Base-by-base conservation (phyloP, 495 filamentous ascomycete genomes). In the Xylaria telfairii region DNA sequence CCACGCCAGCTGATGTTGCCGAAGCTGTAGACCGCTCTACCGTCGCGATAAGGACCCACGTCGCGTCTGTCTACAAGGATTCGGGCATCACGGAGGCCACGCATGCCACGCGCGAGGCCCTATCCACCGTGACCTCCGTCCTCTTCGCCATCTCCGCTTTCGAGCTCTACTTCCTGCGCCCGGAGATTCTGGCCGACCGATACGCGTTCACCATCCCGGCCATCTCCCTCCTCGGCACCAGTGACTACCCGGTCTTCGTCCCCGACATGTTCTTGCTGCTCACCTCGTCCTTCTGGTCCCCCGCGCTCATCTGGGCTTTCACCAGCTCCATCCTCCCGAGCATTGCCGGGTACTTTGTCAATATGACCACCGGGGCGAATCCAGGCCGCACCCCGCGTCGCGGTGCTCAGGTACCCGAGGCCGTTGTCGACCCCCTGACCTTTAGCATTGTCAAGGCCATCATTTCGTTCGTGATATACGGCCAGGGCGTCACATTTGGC, bases 401-500 rank as follows among this genome's bases (percentile, higher is more conserved):
- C 71, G 72, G 72, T 62, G 61, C 75, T 15, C 69, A 60, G 47
- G 69, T 62, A 32, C 73, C 77, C 4, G 83, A 87, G 51, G 85
- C 90, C 37, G 85, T 81, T 13, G 89, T 94, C 69, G 96, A 99
- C 77, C 95, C 95, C 26, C 81, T 98, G 70, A 91, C 90, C 67
- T 99, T 95, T 80, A 96, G 94, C 80, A 89, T 97, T 64, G 89
- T 88, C 74, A 97, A 96, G 84, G 94, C 90, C 0, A 71, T 97
- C 68, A 76, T 93, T 51, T 89, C 92, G 10, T 96, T 92, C 77
- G 81, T 93, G 5, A 90, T 97, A 10, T 97, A 95, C 74, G 88
- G 85, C 26, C 87, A 90, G 69, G 86, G 86, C n/a, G 88, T 90
- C 69, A 87, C 85, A 24, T 91, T 92, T 72, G 87, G 87, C 72